Base-by-base conservation (phyloP, 2,329 filamentous ascomycete species). In the Trichoderma brevicompactum region DNA sequence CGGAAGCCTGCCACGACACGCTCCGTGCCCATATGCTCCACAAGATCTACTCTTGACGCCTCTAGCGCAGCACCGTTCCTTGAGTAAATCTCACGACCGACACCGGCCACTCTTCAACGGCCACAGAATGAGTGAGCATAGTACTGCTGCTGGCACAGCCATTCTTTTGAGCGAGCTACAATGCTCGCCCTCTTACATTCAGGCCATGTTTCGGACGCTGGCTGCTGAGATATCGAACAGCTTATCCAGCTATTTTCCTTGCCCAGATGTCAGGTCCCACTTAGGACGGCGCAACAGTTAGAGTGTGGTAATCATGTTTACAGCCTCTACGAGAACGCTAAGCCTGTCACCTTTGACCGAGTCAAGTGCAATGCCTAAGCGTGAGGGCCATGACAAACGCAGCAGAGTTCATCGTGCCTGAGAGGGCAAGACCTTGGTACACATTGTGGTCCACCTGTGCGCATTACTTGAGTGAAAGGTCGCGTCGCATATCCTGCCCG, bases 1-100 rank as follows among this genome's bases (percentile, higher is more conserved):
- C 32, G 52, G 50, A 49, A 48, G 40, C 63, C n/a, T 52, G 46
- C 54, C 54, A 59, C 63, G 53, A 52, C 48, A 60, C 46, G 63
- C 46, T 60, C 63, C 46, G 63, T 65, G 63, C 54, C 41, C 48
- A 23, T 48, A 5, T 19, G 48, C 32, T 63, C 32, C 32, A 13
- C 28, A 59, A 7, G 36, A 36, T 15, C 40, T 28, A 48, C 41
- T 49, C 43, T 64, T 56, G 52, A 56, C 61, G 52, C 61, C 50
- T 41, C 52, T 49, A 56, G 52, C 52, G 61, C 52, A 64, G 43
- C 36, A 49, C 43, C 13, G 61, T 46, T 54, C 40, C 49, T 28
- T n/a, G 32, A 28, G 13, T 40, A 54, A 44, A 50, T 44, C 40
- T 53, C 28, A 23, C 17, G 17, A 32, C 34, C 10, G n/a, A 38